Base-by-base conservation (phyloP, 257 asterid species). In the Fraxinus cuspidata region DNA sequence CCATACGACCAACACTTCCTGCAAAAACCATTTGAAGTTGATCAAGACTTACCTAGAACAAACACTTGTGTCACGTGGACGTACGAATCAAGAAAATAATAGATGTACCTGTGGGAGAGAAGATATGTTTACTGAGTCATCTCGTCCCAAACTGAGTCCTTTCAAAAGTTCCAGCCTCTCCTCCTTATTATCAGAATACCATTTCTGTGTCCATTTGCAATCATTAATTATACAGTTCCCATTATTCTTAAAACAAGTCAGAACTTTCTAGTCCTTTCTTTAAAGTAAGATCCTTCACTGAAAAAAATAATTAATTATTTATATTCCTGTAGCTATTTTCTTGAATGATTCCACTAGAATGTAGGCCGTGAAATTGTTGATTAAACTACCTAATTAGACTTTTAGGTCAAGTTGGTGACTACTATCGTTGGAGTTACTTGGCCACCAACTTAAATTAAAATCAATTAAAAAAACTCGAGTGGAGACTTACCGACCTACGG, bases 1-100 rank as follows among this genome's bases (percentile, higher is more conserved):
- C 97, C 98, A 94, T 51, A 94, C 86, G n/a, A 94, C 84, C 83
- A 92, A 75, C 64, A 89, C 94, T 74, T 89, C 87, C 98, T 91
- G 87, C 84, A 76, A 53, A 58, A 10, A 38, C 11, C 63, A 23
- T 81, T 79, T 29, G 10, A 28, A 19, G 53, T 5, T 5, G 38
- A 28, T 23, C 31, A 56, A 42, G 29, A 29, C n/a, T 69, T 70
- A 27, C 7, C 38, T 9, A 49, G 2, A 38, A 38, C 42, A 7
- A 38, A 38, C 42, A 7, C 42, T 38, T 12, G 2, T 38, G 42
- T 37, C 42, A 37, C 1, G 42, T 37, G 7, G 42, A 38, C 12
- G 12, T 7, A 37, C 9, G 40, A 37, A 37, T 10, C 40, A 23
- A 76, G 18, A 6, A n/a, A 66, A 32, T 16, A 47, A 6, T 25